These are phyloP conservation scores for Podaxis carcinomalis DNA, from an alignment of 768 basidiomycete genomes.

Conservation along the genomic window DNA sequence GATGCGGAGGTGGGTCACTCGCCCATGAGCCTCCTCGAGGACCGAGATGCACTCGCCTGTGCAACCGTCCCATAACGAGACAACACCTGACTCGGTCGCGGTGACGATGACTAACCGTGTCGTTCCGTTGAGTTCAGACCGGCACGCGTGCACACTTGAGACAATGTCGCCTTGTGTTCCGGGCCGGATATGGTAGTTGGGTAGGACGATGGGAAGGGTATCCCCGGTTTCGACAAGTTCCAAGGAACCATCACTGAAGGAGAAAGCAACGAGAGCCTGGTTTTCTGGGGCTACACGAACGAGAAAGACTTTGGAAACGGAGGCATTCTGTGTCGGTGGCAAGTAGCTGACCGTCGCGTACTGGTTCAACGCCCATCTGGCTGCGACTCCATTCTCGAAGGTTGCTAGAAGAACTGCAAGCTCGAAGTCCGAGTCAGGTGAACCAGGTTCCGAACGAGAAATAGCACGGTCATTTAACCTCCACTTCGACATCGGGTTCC, in stretches of 20 bases:
- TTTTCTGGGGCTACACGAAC: conserved; percentile 44
- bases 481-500: conserved; percentile 10
- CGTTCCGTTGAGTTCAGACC: conserved; percentile 45
- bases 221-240: conserved; percentile 55
- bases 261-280: conserved; percentile 51
- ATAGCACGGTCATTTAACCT: conserved; percentile 14
- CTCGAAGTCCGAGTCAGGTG: conserved; percentile 20
- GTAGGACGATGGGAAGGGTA: conserved; percentile 34
- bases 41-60: conserved; percentile 60
- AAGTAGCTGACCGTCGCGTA: conserved; percentile 31
- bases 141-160: conserved; percentile 48
- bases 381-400: conserved; percentile 57
- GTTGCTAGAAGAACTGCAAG: conserved; percentile 38
- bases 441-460: conserved; percentile 28
- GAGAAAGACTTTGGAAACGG: conserved; percentile 45
- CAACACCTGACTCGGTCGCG: conserved; percentile 59
- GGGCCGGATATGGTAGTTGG: conserved; percentile 48
- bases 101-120: conserved; percentile 53
- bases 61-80: conserved; percentile 75
- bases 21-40: conserved; percentile 56
- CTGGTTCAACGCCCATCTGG: conserved; percentile 46
- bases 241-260: conserved; percentile 60
- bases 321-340: conserved; percentile 35
- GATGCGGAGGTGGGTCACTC: conserved; percentile 57
- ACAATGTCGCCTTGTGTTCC: conserved; percentile 57